Evolutionary conservation across 192 early-diverging fungal species (phyloP), one percentile per base, ranked within the genome.

Genomic region (Coemansia sp.): DNA sequence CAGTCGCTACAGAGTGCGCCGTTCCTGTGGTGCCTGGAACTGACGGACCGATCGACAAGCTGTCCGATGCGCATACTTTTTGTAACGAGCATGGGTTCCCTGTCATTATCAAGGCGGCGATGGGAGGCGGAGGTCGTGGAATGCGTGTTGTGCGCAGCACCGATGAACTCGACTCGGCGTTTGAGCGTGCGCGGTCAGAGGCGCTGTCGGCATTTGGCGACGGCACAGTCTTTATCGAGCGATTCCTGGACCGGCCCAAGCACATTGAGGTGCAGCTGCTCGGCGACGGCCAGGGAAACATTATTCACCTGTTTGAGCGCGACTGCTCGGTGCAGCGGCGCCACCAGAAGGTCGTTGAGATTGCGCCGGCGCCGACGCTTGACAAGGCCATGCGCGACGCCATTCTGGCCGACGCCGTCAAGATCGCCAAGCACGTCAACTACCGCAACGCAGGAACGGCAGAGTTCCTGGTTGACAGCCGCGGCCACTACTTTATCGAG

Each of bases 191-290:
- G 15, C 85, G 85, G 19, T 91, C 90, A 1, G 96, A 98, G 74
- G 95, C 95, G 42, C 78, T 90, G 42, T 73, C 91, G 15, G 93
- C 95, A 5, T 98, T 98, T 87, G 96, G 96, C 57, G 95, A 98
- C 67, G 94, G 91, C 46, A 94, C 94, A 15, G 90, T 97, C 9
- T 96, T 98, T 57, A 86, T 98, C 44, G 95, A 97, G 83, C 88
- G 93, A 38, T 94, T 97, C 72, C 71, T 97, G 38, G 92, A 95
- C 68, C 84, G 83, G 57, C 94, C 96, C 37, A 85, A 90, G 72
- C 96, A 98, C 75, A 96, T 98, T 78, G 96, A 98, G 82, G 95
- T 98, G 26, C 96, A 98, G 83, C 65, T 98, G 14, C 82, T 98
- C 42, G 96, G 90, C 52, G 96, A 88, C 79, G 82, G 84, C 44